These are phyloP conservation scores for Mycena epipterygia DNA, from an alignment of 768 basidiomycete species.

Conservation along the genomic window DNA sequence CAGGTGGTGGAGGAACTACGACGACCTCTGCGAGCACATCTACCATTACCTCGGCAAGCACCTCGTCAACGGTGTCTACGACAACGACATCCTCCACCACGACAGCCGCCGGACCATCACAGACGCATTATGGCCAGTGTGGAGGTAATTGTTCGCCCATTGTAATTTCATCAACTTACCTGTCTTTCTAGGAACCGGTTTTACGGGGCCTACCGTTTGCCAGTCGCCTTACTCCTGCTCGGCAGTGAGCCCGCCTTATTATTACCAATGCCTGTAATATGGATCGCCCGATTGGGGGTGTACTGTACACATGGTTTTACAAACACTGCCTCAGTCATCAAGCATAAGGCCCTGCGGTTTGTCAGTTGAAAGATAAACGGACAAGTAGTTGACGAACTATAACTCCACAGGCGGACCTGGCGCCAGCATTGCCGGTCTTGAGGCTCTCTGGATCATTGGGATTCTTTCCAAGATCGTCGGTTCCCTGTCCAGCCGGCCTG, in stretches of 20 bases:
- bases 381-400: constrained; percentile 50
- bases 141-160: constrained; percentile 51
- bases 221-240: constrained; percentile 56
- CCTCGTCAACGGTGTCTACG: constrained; percentile 44
- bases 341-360: constrained; percentile 13
- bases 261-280: constrained; percentile 58
- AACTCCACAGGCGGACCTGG: constrained; percentile 84
- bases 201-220: constrained; percentile 62
- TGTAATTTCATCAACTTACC: not conserved
- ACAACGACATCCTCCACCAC: constrained; percentile 46
- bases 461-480: constrained; percentile 87
- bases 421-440: constrained; percentile 85
- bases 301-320: not conserved
- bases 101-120: constrained; percentile 52
- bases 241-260: constrained; percentile 65
- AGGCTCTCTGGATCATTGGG: constrained; percentile 76
- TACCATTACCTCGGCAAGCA: constrained; percentile 39
- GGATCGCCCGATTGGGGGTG: too few relatives aligned
- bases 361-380: not conserved
- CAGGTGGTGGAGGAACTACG: constrained; percentile 32
- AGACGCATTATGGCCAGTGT: constrained; percentile 66
- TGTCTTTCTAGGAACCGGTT: constrained; percentile 53
- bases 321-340: not conserved
- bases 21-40: constrained; percentile 35
- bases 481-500: constrained; percentile 59